Evolutionary conservation across 345 rosid species (phyloP).

Genomic region (Cardamine occulta): DNA sequence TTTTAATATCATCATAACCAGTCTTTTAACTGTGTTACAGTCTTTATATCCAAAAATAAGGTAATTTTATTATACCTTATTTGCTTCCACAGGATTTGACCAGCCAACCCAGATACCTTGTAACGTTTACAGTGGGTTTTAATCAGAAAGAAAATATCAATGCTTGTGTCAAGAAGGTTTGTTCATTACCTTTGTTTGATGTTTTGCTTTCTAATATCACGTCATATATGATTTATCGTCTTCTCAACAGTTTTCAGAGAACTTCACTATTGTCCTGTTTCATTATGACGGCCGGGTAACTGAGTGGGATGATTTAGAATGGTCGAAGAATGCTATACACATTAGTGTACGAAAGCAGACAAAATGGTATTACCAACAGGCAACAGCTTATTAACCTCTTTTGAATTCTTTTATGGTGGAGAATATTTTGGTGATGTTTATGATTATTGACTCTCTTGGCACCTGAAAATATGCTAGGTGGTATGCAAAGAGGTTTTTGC

Average conservation of each 20-base stretch:
- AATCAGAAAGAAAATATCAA: slow-evolving; percentile 75
- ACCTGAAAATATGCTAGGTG: slow-evolving; percentile 62
- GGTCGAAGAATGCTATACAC: slow-evolving; percentile 95
- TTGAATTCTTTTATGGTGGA: background rate
- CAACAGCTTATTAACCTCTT: background rate
- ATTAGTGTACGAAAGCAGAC: slow-evolving; percentile 87
- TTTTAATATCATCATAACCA: slow-evolving; percentile 7
- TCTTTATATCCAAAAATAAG: slow-evolving; percentile 22
- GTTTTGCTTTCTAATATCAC: background rate
- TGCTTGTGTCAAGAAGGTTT: slow-evolving; percentile 90
- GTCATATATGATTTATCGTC: slow-evolving; percentile 31
- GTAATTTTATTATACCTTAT: background rate
- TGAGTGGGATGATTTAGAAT: slow-evolving; percentile 98
- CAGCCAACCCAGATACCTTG: slow-evolving; percentile 71
- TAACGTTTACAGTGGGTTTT: slow-evolving; percentile 88
- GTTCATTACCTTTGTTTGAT: slow-evolving; percentile 24
- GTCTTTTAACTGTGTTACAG: background rate
- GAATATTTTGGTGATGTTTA: slow-evolving; percentile 16
- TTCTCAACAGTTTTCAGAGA: slow-evolving; percentile 74
- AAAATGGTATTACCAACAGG: slow-evolving; percentile 67
- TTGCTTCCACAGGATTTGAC: slow-evolving; percentile 72
- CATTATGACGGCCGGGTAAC: slow-evolving; percentile 89
- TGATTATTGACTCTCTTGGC: slow-evolving; percentile 20
- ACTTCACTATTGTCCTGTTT: slow-evolving; percentile 87
- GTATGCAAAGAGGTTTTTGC: slow-evolving; percentile 99